These are phyloP conservation scores for Micractinium sp. DNA, from an alignment of 139 green algal genomes.

Conservation along the genomic window DNA sequence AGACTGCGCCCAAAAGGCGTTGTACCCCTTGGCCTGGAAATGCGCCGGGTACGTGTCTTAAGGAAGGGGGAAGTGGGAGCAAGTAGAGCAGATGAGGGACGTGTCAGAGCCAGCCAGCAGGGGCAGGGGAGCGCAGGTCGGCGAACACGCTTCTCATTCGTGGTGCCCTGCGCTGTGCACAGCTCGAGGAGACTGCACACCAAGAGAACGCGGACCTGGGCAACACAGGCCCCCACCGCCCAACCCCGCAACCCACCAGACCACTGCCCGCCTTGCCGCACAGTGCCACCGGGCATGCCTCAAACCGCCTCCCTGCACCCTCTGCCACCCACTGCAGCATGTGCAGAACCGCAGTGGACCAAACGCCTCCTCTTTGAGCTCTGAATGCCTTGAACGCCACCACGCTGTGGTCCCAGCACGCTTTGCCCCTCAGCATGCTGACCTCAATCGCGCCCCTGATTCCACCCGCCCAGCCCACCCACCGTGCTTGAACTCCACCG, in stretches of 20 bases:
- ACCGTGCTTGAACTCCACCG: slow-evolving; percentile 12
- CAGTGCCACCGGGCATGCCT: too few relatives aligned
- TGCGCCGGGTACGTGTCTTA: slow-evolving; percentile 11
- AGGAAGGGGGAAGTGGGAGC: background rate
- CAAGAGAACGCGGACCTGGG: too few relatives aligned
- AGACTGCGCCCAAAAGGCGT: background rate
- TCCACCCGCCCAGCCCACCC: background rate
- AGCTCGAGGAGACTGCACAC: too few relatives aligned
- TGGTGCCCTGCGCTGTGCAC: background rate
- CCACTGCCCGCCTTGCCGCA: too few relatives aligned
- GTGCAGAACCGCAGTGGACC: background rate
- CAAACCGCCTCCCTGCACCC: background rate
- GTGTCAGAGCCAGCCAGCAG: background rate
- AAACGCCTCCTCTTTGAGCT: background rate
- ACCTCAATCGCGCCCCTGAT: background rate
- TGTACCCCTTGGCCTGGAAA: background rate
- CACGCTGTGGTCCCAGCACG: too few relatives aligned
- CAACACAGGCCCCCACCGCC: too few relatives aligned
- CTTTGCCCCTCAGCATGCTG: too few relatives aligned
- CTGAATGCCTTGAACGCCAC: too few relatives aligned
- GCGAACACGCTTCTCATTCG: too few relatives aligned
- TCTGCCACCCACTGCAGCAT: background rate
- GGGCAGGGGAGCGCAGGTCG: background rate
- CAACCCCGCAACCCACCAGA: too few relatives aligned
- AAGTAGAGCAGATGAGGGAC: background rate